These are phyloP conservation scores for Xylaria sp. DNA, from an alignment of 2,329 filamentous ascomycete genomes.

Conservation along the genomic window DNA sequence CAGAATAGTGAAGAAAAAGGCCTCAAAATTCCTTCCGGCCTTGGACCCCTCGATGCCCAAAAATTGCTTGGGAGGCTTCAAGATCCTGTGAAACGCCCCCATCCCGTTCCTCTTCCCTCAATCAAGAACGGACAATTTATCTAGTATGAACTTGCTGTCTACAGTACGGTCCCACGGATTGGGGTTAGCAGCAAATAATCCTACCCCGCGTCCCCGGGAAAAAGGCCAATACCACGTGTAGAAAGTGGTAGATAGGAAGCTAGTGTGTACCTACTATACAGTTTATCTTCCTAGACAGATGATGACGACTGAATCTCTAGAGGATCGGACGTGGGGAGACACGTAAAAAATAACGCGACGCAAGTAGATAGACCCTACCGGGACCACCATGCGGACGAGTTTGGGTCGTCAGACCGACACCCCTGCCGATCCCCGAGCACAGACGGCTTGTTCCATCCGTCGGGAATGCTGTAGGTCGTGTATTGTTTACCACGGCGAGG, in stretches of 20 bases:
- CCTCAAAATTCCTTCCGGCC: constrained; percentile 25
- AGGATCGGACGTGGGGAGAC: constrained; percentile 13
- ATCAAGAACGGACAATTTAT: constrained; percentile 25
- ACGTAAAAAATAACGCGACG: constrained; percentile 3
- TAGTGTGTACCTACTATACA: no score
- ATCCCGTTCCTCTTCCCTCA: neutral
- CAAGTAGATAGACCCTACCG: constrained; percentile 14
- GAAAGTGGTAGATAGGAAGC: neutral
- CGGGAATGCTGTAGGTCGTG: no score
- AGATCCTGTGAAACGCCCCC: constrained; percentile 4
- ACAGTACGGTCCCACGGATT: neutral
- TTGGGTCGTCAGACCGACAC: constrained; percentile 22
- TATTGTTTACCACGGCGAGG: no score
- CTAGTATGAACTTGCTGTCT: neutral
- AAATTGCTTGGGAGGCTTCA: constrained; percentile 6
- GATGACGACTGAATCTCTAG: neutral
- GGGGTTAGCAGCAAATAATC: constrained; percentile 20
- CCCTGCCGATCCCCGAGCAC: constrained; percentile 28
- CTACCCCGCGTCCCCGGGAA: constrained; percentile 22
- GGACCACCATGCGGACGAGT: constrained; percentile 22
- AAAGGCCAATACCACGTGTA: constrained; percentile 7
- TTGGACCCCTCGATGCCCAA: constrained; percentile 24
- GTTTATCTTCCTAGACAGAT: neutral
- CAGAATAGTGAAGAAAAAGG: constrained; percentile 5
- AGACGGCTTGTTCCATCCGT: constrained; percentile 18